phyloP scores from a whole-genome alignment of 306 rosid genomes.

The Cucurbita moschata region DNA sequence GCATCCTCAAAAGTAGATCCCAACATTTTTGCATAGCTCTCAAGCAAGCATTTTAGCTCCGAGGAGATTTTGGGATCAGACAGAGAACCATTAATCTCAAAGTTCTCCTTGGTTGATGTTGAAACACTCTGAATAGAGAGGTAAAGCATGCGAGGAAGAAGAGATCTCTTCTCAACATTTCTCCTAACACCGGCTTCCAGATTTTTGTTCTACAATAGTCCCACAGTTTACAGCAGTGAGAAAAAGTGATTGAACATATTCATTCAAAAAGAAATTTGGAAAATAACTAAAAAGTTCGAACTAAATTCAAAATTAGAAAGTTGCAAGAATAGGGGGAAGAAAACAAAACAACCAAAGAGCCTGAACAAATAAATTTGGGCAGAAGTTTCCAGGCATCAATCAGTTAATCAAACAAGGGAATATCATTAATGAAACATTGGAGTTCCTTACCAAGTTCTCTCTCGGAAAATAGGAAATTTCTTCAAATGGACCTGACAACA shows the following conservation, averaged over 20 bases:
- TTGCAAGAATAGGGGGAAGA: not conserved
- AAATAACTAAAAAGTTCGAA: not conserved
- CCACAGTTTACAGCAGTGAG: conserved; percentile 17
- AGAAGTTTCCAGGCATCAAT: not conserved
- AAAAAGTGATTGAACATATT: not conserved
- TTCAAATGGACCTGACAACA: conserved; percentile 22
- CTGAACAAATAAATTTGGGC: not conserved
- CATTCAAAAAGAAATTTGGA: not conserved
- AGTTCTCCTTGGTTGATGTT: conserved; percentile 48
- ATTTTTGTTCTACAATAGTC: conserved; percentile 35
- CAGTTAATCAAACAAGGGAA: not conserved
- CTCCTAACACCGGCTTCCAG: conserved; percentile 50
- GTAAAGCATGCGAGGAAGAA: conserved; percentile 86
- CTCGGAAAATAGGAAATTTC: conserved; percentile 66
- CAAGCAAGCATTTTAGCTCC: conserved; percentile 68
- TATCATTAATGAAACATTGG: conserved; percentile 1
- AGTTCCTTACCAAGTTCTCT: conserved; percentile 44
- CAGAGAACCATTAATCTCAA: conserved; percentile 48
- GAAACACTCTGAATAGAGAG: conserved; percentile 75
- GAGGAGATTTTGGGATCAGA: conserved; percentile 34
- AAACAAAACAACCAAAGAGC: not conserved
- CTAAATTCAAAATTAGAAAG: not conserved
- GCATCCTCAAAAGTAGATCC: conserved; percentile 64
- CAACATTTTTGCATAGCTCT: conserved; percentile 53
- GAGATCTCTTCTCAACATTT: conserved; percentile 64